phyloP scores from a whole-genome alignment of 345 rosid species.

The Salix purpurea region DNA sequence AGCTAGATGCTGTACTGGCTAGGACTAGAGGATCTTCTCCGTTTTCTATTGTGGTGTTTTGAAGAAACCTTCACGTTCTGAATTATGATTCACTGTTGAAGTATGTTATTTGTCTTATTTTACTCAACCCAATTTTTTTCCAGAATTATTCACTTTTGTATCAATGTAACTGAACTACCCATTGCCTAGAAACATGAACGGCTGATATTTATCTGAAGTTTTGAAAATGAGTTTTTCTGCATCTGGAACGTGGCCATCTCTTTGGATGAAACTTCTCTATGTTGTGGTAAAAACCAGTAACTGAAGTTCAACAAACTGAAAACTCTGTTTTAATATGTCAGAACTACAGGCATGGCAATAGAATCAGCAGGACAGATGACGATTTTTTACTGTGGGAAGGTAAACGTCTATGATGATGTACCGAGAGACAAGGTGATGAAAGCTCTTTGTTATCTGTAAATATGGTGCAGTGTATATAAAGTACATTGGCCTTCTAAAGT shows the following conservation, averaged over 20 bases:
- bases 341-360: conserved; percentile 16
- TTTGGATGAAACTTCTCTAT: neutral
- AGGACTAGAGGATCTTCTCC: neutral
- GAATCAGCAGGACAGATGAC: conserved; percentile 37
- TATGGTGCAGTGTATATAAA: neutral
- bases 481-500: conserved; percentile 9
- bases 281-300: neutral
- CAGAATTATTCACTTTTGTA: neutral
- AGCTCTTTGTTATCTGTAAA: conserved; percentile 1
- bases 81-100: neutral
- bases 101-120: neutral
- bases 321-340: conserved; percentile 13
- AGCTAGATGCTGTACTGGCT: neutral
- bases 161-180: neutral
- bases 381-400: conserved; percentile 42
- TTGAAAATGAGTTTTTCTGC: neutral
- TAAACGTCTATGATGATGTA: conserved; percentile 37
- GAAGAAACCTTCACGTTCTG: neutral
- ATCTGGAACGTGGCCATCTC: neutral
- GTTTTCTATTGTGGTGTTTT: neutral
- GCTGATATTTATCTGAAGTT: neutral
- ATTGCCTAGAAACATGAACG: neutral
- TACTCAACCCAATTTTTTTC: neutral
- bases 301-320: conserved; percentile 20
- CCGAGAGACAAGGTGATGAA: conserved; percentile 32